phyloP scores from a whole-genome alignment of 495 filamentous ascomycete species.

The Ascobolus immersus region DNA sequence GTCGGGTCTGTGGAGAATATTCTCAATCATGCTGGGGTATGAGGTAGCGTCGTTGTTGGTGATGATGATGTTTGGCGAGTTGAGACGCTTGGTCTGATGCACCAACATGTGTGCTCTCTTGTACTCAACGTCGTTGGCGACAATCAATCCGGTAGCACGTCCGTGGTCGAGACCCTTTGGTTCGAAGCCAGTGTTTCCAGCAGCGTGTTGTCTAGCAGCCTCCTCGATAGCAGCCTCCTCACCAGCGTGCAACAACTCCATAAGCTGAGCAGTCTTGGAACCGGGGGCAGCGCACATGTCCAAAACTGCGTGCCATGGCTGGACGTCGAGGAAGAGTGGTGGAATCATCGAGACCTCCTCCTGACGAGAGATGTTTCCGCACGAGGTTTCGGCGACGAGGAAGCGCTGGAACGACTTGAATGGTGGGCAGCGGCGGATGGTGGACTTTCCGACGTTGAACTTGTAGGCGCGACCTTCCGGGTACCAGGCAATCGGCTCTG shows the following conservation, averaged over 20 bases:
- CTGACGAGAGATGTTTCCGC: conserved; percentile 90
- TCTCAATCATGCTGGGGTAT: conserved; percentile 55
- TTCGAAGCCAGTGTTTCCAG: conserved; percentile 17
- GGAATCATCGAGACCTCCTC: conserved; percentile 98
- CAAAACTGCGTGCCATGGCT: conserved; percentile 70
- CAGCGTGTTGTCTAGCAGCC: conserved; percentile 26
- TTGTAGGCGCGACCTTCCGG: conserved; percentile 81
- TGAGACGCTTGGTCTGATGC: conserved; percentile 88
- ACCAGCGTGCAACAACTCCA: conserved; percentile 77
- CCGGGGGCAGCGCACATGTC: conserved; percentile 93
- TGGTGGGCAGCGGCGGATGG: conserved; percentile 68
- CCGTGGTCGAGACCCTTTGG: conserved; percentile 42
- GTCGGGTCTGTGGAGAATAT: conserved; percentile 23
- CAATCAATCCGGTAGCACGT: conserved; percentile 64
- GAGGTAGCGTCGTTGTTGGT: conserved; percentile 95
- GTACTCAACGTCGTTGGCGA: conserved; percentile 90
- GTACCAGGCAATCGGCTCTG: conserved; percentile 62
- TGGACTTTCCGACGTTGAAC: conserved; percentile 88
- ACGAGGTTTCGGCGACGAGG: conserved; percentile 86
- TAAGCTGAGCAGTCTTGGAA: conserved; percentile 82
- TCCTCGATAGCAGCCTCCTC: conserved; percentile 60
- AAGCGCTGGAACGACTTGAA: conserved; percentile 93
- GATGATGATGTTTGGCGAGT: conserved; percentile 87
- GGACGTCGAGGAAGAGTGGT: conserved; percentile 71
- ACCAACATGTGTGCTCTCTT: conserved; percentile 88